A percentile compares a stretch with the other conserved stretches of the same genome.
phyloP scores from a whole-genome alignment of 1,284 basidiomycete genomes.

The Taiwanofungus camphoratus region DNA sequence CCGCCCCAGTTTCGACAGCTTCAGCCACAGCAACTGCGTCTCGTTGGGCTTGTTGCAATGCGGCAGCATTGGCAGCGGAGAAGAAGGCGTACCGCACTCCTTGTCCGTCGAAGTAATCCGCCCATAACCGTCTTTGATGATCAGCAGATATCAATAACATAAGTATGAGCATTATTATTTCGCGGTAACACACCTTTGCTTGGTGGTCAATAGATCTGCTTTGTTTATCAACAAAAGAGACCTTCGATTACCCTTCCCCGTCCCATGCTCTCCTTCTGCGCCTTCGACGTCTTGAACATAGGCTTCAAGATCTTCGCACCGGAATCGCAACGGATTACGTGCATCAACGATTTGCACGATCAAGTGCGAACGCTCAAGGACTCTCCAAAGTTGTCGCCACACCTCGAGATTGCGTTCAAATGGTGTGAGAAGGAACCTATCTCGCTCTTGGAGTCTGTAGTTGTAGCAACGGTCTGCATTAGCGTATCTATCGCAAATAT shows the following conservation, averaged over 20 bases:
- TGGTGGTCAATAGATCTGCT: conserved; percentile 84
- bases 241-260: conserved; percentile 68
- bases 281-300: conserved; percentile 83
- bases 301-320: conserved; percentile 86
- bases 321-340: conserved; percentile 85
- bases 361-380: conserved; percentile 89
- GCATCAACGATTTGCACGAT: conserved; percentile 96
- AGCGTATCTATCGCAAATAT: conserved; percentile 6
- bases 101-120: conserved; percentile 87
- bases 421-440: conserved; percentile 82
- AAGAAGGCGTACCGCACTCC: conserved; percentile 90
- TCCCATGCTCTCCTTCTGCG: conserved; percentile 70
- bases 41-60: conserved; percentile 69
- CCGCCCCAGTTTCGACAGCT: too few relatives aligned
- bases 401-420: conserved; percentile 96
- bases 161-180: neutral
- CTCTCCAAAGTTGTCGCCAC: conserved; percentile 95
- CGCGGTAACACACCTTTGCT: conserved; percentile 63
- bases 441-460: conserved; percentile 69
- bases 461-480: conserved; percentile 2
- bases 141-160: neutral
- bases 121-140: conserved; percentile 65
- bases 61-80: conserved; percentile 88
- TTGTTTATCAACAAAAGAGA: conserved; percentile 94
- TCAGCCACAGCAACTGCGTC: conserved; percentile 40